These are phyloP conservation scores for Spiromastix sp. DNA, from an alignment of 2,329 filamentous ascomycete genomes.

Conservation along the genomic window DNA sequence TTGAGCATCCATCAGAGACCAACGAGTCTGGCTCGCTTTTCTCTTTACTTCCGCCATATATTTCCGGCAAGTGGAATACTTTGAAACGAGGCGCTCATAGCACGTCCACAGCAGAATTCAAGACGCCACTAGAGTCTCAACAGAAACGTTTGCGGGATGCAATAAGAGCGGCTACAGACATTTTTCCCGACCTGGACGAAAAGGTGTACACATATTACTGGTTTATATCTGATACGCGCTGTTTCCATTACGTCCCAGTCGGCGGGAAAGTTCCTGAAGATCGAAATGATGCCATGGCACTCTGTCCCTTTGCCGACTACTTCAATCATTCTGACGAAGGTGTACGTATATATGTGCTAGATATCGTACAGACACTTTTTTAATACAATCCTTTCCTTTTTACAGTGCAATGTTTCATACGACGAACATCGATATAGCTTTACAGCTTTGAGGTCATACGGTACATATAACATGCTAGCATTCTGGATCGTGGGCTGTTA, in stretches of 20 bases:
- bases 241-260: slow-evolving; percentile 46
- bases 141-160: slow-evolving; percentile 40
- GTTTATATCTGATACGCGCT: slow-evolving; percentile 51
- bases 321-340: slow-evolving; percentile 36
- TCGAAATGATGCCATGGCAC: slow-evolving; percentile 35
- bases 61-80: slow-evolving; percentile 28
- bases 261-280: slow-evolving; percentile 27
- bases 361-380: neutral
- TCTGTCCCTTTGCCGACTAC: slow-evolving; percentile 38
- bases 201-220: slow-evolving; percentile 45
- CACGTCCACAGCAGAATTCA: slow-evolving; percentile 14
- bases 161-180: slow-evolving; percentile 14
- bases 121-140: slow-evolving; percentile 46
- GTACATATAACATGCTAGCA: too few relatives aligned
- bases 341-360: slow-evolving; percentile 17
- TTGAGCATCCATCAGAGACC: neutral
- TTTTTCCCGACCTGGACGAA: slow-evolving; percentile 35
- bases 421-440: slow-evolving; percentile 25
- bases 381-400: neutral
- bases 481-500: too few relatives aligned
- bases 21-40: slow-evolving; percentile 3
- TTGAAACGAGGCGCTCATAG: too few relatives aligned
- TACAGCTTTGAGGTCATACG: slow-evolving; percentile 22
- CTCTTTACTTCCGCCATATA: slow-evolving; percentile 24
- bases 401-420: slow-evolving; percentile 29